Percentiles rank a stretch among this genome's conserved stretches.
These are phyloP conservation scores for Hylodesmum podocarpum DNA, from an alignment of 306 rosid genomes.

Conservation along the genomic window DNA sequence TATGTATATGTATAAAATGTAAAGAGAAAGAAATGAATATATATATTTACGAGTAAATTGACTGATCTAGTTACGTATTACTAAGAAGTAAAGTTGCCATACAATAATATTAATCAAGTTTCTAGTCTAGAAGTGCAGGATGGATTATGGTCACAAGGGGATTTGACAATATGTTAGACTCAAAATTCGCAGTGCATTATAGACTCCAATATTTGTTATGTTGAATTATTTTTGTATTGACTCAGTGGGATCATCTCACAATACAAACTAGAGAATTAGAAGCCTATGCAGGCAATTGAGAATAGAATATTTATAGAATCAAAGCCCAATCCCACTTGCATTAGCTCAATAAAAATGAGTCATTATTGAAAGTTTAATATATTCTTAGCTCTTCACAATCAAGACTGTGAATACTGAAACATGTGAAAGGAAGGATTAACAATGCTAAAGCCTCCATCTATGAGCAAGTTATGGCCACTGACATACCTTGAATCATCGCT, in stretches of 20 bases:
- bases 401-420: conserved; percentile 50
- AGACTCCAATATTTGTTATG: not conserved
- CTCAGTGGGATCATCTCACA: not conserved
- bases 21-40: too few species aligned
- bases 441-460: conserved; percentile 72
- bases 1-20: too few species aligned
- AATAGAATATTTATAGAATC: not conserved
- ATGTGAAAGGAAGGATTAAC: conserved; percentile 53
- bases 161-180: too few species aligned
- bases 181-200: too few species aligned
- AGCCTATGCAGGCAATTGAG: not conserved
- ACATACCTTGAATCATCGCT: conserved; percentile 70
- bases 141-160: not conserved
- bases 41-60: too few species aligned
- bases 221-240: not conserved
- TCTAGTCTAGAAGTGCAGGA: not conserved
- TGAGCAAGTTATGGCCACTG: conserved; percentile 77
- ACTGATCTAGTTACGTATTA: too few species aligned
- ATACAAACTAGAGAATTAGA: not conserved
- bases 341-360: not conserved
- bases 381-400: not conserved
- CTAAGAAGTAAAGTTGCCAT: too few species aligned
- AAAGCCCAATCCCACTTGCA: not conserved
- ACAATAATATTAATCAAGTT: not conserved
- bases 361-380: not conserved